Percentiles rank a stretch among this genome's conserved stretches.
phyloP scores from a whole-genome alignment of 1,284 basidiomycete genomes.

The Ganoderma lingzhi region DNA sequence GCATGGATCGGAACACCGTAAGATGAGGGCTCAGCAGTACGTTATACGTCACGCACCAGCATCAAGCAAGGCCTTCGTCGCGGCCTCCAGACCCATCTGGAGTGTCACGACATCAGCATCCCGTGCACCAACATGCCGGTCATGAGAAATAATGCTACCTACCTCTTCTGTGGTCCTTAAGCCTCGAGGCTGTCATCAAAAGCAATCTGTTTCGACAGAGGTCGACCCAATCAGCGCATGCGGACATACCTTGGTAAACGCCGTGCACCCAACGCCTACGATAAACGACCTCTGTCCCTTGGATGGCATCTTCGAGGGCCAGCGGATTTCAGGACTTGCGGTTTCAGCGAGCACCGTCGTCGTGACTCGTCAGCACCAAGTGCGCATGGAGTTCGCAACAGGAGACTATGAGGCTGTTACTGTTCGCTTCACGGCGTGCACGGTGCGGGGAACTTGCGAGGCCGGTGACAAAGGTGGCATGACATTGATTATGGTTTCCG shows the following conservation, averaged over 20 bases:
- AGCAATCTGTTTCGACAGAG: conserved; percentile 10
- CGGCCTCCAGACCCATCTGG: conserved; percentile 84
- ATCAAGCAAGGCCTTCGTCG: conserved; percentile 86
- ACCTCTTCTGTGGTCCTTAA: conserved; percentile 73
- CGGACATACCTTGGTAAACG: conserved; percentile 74
- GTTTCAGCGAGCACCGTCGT: background rate
- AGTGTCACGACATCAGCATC: conserved; percentile 2
- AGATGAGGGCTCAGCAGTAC: background rate
- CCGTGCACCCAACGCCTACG: conserved; percentile 82
- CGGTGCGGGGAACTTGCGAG: background rate
- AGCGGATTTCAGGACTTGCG: background rate
- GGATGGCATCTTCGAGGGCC: conserved; percentile 32
- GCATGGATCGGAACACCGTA: background rate
- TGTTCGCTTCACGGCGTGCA: background rate
- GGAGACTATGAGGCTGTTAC: too few species aligned
- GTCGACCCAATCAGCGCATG: background rate
- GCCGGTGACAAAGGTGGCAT: too few species aligned
- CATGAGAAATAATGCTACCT: conserved; percentile 32
- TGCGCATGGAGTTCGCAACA: background rate
- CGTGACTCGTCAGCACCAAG: background rate
- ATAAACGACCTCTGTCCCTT: conserved; percentile 68
- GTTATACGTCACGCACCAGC: conserved; percentile 59
- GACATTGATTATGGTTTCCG: too few species aligned
- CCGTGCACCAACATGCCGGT: background rate
- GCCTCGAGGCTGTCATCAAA: conserved; percentile 60